A percentile compares a stretch with the other conserved stretches of the same genome.
These are phyloP conservation scores for Schizopora paradoxa DNA, from an alignment of 1,284 basidiomycete genomes.

Conservation along the genomic window DNA sequence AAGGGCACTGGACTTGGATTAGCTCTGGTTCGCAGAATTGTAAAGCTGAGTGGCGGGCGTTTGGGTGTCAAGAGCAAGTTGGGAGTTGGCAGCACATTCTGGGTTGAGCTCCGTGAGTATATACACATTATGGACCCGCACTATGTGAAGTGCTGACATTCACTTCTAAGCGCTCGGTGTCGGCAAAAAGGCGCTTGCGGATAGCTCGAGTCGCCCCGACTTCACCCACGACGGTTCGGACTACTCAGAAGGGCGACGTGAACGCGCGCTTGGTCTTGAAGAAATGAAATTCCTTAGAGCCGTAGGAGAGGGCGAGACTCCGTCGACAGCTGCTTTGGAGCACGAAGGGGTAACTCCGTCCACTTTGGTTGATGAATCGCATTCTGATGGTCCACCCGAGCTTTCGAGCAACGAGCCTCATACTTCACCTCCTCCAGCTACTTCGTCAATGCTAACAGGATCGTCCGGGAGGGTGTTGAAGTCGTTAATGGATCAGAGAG, in stretches of 20 bases:
- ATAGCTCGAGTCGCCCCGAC: conserved; percentile 5
- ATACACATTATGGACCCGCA: background rate
- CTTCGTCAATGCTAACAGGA: background rate
- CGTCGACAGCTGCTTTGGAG: conserved; percentile 9
- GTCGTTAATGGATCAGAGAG: conserved; percentile 21
- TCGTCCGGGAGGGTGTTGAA: conserved; percentile 15
- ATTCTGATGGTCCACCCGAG: background rate
- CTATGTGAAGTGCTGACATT: background rate
- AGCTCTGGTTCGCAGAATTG: conserved; percentile 46
- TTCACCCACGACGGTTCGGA: conserved; percentile 13
- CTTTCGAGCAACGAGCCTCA: background rate
- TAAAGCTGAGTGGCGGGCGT: conserved; percentile 42
- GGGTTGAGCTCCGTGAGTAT: conserved; percentile 37
- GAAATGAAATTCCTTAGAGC: conserved; percentile 11
- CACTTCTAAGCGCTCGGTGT: conserved; percentile 18
- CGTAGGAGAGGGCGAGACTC: conserved; percentile 15
- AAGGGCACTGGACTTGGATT: conserved; percentile 47
- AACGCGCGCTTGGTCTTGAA: conserved; percentile 14
- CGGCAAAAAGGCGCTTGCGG: conserved; percentile 17
- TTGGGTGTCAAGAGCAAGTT: conserved; percentile 33
- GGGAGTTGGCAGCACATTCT: conserved; percentile 35
- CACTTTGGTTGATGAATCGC: background rate
- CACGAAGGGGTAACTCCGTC: background rate
- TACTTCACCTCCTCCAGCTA: background rate
- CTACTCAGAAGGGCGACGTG: conserved; percentile 11